phyloP scores from a whole-genome alignment of 768 basidiomycete species.

The Clathrus columnatus region DNA sequence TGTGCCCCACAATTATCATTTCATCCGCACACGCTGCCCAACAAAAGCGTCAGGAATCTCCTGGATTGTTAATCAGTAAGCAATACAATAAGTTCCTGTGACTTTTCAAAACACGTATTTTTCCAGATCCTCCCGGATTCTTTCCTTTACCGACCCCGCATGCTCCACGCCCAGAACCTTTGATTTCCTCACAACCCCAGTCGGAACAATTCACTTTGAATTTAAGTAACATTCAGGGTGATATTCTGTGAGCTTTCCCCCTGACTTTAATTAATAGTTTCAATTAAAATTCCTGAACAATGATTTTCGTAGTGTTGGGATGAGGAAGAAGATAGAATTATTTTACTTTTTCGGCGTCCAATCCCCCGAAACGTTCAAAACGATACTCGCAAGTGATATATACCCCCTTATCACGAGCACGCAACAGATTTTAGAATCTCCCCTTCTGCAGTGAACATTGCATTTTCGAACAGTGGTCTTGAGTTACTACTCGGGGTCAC shows the following conservation, averaged over 20 bases:
- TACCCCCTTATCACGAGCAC: slow-evolving; percentile 40
- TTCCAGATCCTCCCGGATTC: not conserved
- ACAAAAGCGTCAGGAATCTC: not conserved
- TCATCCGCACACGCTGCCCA: not conserved
- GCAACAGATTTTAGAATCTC: slow-evolving; percentile 26
- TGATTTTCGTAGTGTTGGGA: slow-evolving; percentile 33
- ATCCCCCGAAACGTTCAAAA: slow-evolving; percentile 34
- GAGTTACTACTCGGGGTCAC: slow-evolving; percentile 24
- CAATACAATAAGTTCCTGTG: not conserved
- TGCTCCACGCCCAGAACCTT: not conserved
- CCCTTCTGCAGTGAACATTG: slow-evolving; percentile 42
- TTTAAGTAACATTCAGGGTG: slow-evolving; percentile 10
- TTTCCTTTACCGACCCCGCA: not conserved
- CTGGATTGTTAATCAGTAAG: not conserved
- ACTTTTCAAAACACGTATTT: not conserved
- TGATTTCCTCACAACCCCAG: not conserved
- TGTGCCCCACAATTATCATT: not conserved
- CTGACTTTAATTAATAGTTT: slow-evolving; percentile 4
- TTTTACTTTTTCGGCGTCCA: slow-evolving; percentile 46
- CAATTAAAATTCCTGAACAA: no score
- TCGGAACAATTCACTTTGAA: not conserved
- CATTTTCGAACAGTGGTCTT: slow-evolving; percentile 45
- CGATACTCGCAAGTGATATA: slow-evolving; percentile 28
- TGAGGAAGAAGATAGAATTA: slow-evolving; percentile 45
- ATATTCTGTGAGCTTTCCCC: slow-evolving; percentile 9